phyloP scores from a whole-genome alignment of 2,329 filamentous ascomycete species.

The Cladophialophora yegresii region DNA sequence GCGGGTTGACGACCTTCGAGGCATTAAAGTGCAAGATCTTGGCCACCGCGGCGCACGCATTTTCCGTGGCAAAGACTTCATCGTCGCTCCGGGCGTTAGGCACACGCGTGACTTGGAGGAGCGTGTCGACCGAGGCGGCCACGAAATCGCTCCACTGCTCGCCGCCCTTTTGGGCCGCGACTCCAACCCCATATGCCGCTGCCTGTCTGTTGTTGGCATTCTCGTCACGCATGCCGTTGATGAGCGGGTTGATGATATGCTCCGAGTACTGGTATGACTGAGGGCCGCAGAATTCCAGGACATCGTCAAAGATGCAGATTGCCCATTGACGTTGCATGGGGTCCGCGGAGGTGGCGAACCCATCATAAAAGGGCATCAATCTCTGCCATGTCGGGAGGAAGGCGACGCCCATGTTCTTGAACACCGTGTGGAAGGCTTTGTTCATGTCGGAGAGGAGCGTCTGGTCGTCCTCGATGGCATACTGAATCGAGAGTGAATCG shows the following conservation, averaged over 20 bases:
- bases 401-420: constrained; percentile 85
- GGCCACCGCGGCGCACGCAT: constrained; percentile 92
- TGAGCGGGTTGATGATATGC: constrained; percentile 82
- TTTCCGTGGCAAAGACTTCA: constrained; percentile 95
- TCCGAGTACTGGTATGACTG: constrained; percentile 84
- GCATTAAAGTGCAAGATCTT: constrained; percentile 94
- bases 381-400: constrained; percentile 90
- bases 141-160: constrained; percentile 85
- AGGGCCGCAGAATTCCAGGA: constrained; percentile 91
- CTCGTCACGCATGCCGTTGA: constrained; percentile 80
- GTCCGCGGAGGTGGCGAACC: constrained; percentile 72
- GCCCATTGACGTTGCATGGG: constrained; percentile 96
- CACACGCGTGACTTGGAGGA: constrained; percentile 82
- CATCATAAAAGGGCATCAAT: constrained; percentile 79
- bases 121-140: constrained; percentile 71
- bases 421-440: constrained; percentile 98
- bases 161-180: constrained; percentile 91
- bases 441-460: constrained; percentile 98
- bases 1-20: constrained; percentile 71
- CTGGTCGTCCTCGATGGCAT: constrained; percentile 96
- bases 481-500: constrained; percentile 78
- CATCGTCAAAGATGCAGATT: constrained; percentile 98
- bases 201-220: constrained; percentile 93
- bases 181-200: constrained; percentile 91
- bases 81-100: constrained; percentile 84